A percentile compares a stretch with the other conserved stretches of the same genome.
Conservation (phyloP, 192 early-diverging fungal genomes). For the Diversispora eburnea region DNA sequence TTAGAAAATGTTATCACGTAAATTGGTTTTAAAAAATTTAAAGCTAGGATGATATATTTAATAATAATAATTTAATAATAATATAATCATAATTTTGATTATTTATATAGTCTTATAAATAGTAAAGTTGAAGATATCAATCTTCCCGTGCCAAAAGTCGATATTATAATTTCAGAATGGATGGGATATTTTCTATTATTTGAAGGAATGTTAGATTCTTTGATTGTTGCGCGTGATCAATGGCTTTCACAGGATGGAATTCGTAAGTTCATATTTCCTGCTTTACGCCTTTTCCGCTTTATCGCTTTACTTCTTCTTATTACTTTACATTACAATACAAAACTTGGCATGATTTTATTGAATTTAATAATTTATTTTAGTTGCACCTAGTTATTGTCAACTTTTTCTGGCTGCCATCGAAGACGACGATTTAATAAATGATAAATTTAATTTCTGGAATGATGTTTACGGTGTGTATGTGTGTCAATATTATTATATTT, state of each 20-base stretch:
- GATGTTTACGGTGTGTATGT: slow-evolving; percentile 34
- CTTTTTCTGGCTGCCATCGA: slow-evolving; percentile 76
- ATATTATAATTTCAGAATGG: slow-evolving; percentile 99
- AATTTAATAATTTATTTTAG: slow-evolving; percentile 18
- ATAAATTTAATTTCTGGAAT: slow-evolving; percentile 41
- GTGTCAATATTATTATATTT: background rate
- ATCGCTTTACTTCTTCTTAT: too few species aligned
- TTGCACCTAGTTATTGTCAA: slow-evolving; percentile 41
- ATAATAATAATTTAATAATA: background rate
- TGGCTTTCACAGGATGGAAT: slow-evolving; percentile 79
- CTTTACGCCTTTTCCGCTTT: too few species aligned
- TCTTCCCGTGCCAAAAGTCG: slow-evolving; percentile 91
- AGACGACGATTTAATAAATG: slow-evolving; percentile 80
- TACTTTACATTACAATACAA: background rate
- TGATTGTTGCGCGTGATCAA: slow-evolving; percentile 91
- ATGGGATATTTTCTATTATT: slow-evolving; percentile 99
- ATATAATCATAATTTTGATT: background rate
- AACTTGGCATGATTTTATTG: background rate
- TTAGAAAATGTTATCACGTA: slow-evolving; percentile 77
- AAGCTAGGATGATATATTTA: background rate
- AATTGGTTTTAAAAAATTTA: background rate
- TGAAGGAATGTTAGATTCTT: slow-evolving; percentile 99
- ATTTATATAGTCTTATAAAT: slow-evolving; percentile 59
- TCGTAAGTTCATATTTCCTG: slow-evolving; percentile 60
- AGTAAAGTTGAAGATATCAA: slow-evolving; percentile 97